Evolutionary conservation across 2,329 filamentous ascomycete genomes (phyloP).

Genomic region (Phaeosphaeria sp.): DNA sequence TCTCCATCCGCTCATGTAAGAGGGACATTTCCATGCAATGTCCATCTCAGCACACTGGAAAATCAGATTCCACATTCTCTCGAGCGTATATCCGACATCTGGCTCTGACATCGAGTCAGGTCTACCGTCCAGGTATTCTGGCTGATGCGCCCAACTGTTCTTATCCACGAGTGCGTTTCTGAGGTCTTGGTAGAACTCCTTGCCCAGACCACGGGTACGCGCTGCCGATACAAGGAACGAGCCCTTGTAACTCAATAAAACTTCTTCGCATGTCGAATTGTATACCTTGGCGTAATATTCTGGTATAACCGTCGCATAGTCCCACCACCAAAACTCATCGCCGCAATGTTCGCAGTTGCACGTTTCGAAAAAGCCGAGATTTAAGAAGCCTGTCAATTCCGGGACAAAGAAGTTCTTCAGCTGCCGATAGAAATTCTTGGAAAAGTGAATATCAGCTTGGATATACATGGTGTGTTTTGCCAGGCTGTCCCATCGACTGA

Average conservation of each 20-base stretch:
- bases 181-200: conserved; percentile 45
- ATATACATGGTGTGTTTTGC: conserved; percentile 57
- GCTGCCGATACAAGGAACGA: conserved; percentile 56
- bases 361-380: conserved; percentile 49
- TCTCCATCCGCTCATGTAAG: conserved; percentile 31
- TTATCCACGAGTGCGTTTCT: conserved; percentile 28
- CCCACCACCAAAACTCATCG: conserved; percentile 51
- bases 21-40: conserved; percentile 38
- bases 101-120: conserved; percentile 35
- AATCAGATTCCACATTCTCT: conserved; percentile 39
- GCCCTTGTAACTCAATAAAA: conserved; percentile 55
- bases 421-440: conserved; percentile 44
- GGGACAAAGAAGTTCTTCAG: conserved; percentile 49
- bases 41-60: conserved; percentile 37
- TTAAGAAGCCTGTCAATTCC: conserved; percentile 54
- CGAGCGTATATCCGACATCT: conserved; percentile 36
- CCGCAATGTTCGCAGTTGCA: conserved; percentile 52
- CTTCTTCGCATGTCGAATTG: conserved; percentile 36
- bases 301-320: conserved; percentile 49
- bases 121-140: conserved; percentile 27
- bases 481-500: conserved; percentile 52
- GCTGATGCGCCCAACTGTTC: conserved; percentile 37
- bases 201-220: conserved; percentile 50
- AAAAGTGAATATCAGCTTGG: conserved; percentile 54
- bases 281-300: conserved; percentile 39